phyloP scores from a whole-genome alignment of 169 alveolate genomes.

The Cyclospora cayetanensis region DNA sequence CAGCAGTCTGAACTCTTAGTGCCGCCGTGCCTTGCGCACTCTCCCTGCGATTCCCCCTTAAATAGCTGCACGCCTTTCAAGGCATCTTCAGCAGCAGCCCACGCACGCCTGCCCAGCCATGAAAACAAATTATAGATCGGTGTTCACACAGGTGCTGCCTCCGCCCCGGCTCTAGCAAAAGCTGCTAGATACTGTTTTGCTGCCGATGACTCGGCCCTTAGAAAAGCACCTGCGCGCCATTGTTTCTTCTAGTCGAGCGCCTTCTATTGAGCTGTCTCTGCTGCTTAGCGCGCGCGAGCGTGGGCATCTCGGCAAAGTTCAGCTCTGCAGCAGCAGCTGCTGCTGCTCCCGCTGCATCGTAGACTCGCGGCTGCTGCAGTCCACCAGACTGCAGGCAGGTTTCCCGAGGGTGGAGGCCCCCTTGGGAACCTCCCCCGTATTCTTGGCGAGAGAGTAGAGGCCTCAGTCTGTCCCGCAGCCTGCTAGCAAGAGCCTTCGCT shows the following conservation, averaged over 20 bases:
- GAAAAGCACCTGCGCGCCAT: too few relatives aligned
- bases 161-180: too few relatives aligned
- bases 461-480: background rate
- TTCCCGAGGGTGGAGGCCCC: background rate
- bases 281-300: background rate
- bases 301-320: background rate
- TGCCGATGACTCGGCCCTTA: too few relatives aligned
- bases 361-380: background rate
- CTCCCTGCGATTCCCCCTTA: too few relatives aligned
- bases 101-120: too few relatives aligned
- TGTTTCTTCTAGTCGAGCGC: background rate
- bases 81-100: too few relatives aligned
- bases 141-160: too few relatives aligned
- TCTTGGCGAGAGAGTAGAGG: background rate
- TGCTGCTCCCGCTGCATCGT: background rate
- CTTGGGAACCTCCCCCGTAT: background rate
- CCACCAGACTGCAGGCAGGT: background rate
- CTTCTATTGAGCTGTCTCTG: background rate
- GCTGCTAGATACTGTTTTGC: too few relatives aligned
- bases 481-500: slow-evolving; percentile 29
- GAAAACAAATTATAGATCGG: too few relatives aligned
- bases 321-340: background rate
- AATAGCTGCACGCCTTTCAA: too few relatives aligned
- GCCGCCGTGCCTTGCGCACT: too few relatives aligned
- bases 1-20: too few relatives aligned